Evolutionary conservation across 768 basidiomycete genomes (phyloP).

Genomic region (Amyloporia xantha): DNA sequence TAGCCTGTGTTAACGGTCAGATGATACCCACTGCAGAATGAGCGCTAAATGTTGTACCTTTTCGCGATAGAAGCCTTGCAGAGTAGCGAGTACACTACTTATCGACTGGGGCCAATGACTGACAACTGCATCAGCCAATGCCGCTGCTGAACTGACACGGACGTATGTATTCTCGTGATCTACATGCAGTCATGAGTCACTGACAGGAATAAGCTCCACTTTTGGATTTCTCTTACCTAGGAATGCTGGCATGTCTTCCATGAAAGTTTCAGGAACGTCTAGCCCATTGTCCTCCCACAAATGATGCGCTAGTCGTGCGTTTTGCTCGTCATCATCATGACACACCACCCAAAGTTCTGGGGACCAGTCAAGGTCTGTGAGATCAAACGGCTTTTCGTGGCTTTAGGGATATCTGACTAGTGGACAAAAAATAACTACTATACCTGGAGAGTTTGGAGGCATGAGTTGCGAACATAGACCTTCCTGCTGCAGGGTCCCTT

Average conservation of each 20-base stretch:
- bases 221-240: conserved; percentile 47
- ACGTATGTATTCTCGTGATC: conserved; percentile 80
- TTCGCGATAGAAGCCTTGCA: conserved; percentile 76
- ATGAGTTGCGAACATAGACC: conserved; percentile 79
- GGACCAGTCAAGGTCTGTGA: conserved; percentile 93
- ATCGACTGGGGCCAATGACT: conserved; percentile 61
- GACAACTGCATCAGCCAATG: conserved; percentile 66
- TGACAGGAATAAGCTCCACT: background rate
- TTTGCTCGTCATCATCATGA: conserved; percentile 89
- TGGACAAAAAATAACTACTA: conserved; percentile 7
- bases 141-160: conserved; percentile 59
- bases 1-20: conserved; percentile 46
- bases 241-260: conserved; percentile 52
- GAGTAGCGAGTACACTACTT: conserved; percentile 36
- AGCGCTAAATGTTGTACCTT: too few relatives aligned
- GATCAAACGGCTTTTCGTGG: conserved; percentile 74
- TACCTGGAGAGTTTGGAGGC: conserved; percentile 88
- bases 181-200: conserved; percentile 22
- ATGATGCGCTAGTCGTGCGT: conserved; percentile 69
- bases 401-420: background rate
- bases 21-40: too few relatives aligned
- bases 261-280: conserved; percentile 68
- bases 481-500: conserved; percentile 78
- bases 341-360: conserved; percentile 81
- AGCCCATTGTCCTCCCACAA: conserved; percentile 96